Percentiles rank a stretch among this genome's conserved stretches.
phyloP scores from a whole-genome alignment of 805 yeast species.

The Kazachstania taianensis region DNA sequence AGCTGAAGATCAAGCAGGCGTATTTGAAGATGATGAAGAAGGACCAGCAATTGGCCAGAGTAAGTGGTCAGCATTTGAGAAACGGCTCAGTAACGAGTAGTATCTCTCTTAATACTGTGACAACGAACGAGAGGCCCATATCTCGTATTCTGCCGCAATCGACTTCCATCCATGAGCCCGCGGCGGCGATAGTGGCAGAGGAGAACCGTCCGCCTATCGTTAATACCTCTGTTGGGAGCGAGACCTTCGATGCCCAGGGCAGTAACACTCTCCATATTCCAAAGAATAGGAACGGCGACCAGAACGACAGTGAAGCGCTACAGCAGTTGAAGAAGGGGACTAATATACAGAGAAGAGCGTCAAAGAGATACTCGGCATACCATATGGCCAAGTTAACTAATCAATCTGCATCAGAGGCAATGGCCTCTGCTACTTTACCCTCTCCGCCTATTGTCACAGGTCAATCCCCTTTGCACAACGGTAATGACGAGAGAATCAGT shows the following conservation, averaged over 20 bases:
- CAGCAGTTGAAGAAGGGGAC: constrained; percentile 73
- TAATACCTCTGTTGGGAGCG: background rate
- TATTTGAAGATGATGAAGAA: constrained; percentile 25
- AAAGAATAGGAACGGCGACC: constrained; percentile 10
- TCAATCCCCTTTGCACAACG: background rate
- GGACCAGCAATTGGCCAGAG: constrained; percentile 8
- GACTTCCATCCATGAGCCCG: background rate
- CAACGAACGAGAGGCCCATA: background rate
- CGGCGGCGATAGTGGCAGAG: too few species aligned
- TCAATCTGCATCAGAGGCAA: constrained; percentile 27
- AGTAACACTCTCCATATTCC: background rate
- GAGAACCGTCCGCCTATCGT: background rate
- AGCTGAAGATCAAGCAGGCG: constrained; percentile 69
- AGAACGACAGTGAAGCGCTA: constrained; percentile 56
- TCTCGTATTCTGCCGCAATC: background rate
- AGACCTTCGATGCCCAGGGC: background rate
- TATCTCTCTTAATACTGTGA: background rate
- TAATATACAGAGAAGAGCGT: constrained; percentile 82
- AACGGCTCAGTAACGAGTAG: constrained; percentile 6
- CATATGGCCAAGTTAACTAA: constrained; percentile 72
- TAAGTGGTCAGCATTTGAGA: constrained; percentile 8
- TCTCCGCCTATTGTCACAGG: constrained; percentile 4
- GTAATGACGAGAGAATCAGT: background rate
- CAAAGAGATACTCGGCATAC: constrained; percentile 87
- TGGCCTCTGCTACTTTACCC: constrained; percentile 15